Base-by-base conservation (phyloP, 768 basidiomycete species). In the Suillus plorans region DNA sequence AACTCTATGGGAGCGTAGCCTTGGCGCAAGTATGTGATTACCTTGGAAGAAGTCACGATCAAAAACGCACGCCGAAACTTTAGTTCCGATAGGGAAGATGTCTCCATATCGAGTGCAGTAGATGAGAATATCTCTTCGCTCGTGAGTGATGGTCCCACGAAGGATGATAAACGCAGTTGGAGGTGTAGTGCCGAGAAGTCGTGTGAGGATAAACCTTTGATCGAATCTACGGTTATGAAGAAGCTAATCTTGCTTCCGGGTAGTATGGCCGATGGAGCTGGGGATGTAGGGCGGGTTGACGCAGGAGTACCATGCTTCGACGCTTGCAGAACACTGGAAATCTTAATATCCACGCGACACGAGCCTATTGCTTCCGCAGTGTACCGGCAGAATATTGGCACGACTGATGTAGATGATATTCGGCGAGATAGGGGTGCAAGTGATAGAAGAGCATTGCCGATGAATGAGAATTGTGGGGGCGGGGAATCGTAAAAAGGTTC, bases 311-410 rank as follows among this genome's bases (percentile, higher is more conserved):
- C 75, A 72, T 89, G 82, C 76, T 85, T 87, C 8, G 87, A 76
- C 2, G 89, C 81, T 56, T 73, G 73, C 34, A 87, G 79, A 45
- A 92, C 85, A 67, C 88, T 93, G 68, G 91, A 84, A 52, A 94
- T 84, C 77, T 89, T 92, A 77, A 97, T 83, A 68, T 90, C 88
- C 62, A 97, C 82, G 28, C 94, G 87, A 78, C 96, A 98, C 34
- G 94, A 94, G 2, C 97, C 97, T 68, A 98, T 95, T 2, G 96
- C 96, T 73, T 98, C 97, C 56, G 94, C 85, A 1, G 95, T 97
- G 72, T 96, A 97, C 39, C 92, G 88, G 73, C 94, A 97, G 75
- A 94, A 94, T 72, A 99, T 95, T 1, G 95, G 95, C 18, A 92
- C 86, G 0, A 83, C 85, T n/a, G 87, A 88, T 3, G 85, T 82